A percentile compares a stretch with the other conserved stretches of the same genome.
These are phyloP conservation scores for Crithidia thermophila DNA, from an alignment of 208 protist species.

Conservation along the genomic window DNA sequence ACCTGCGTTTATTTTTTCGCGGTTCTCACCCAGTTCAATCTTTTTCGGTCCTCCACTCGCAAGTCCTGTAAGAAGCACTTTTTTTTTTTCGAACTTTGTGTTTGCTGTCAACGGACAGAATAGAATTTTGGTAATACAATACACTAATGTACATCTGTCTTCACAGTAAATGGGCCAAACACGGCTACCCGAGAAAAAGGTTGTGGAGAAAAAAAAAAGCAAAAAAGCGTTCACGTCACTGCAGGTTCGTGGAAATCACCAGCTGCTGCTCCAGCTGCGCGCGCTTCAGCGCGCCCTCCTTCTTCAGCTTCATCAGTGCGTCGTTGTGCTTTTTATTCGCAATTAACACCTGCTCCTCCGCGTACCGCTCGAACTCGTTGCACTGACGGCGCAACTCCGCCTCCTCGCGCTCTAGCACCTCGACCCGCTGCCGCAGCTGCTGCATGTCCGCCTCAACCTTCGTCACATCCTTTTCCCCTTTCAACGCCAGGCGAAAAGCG, in stretches of 20 bases:
- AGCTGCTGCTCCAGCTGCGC: slow-evolving; percentile 83
- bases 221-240: slow-evolving; percentile 11
- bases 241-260: slow-evolving; percentile 43
- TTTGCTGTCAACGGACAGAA: no score
- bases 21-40: no score
- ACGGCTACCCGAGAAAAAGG: no score
- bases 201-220: background rate
- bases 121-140: no score
- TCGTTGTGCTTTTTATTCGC: slow-evolving; percentile 80
- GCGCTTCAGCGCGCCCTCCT: slow-evolving; percentile 76
- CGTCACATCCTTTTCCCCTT: slow-evolving; percentile 84
- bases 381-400: slow-evolving; percentile 58
- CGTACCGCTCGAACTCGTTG: slow-evolving; percentile 60
- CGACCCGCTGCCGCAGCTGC: slow-evolving; percentile 42
- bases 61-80: no score
- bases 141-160: no score
- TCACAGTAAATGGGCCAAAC: no score
- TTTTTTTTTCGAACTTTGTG: no score
- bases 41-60: no score
- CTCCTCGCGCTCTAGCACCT: slow-evolving; percentile 66
- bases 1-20: no score
- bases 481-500: slow-evolving; percentile 83
- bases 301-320: slow-evolving; percentile 69
- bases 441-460: slow-evolving; percentile 67
- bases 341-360: slow-evolving; percentile 84